phyloP scores from a whole-genome alignment of 2,329 filamentous ascomycete species.

The Claviceps africana region DNA sequence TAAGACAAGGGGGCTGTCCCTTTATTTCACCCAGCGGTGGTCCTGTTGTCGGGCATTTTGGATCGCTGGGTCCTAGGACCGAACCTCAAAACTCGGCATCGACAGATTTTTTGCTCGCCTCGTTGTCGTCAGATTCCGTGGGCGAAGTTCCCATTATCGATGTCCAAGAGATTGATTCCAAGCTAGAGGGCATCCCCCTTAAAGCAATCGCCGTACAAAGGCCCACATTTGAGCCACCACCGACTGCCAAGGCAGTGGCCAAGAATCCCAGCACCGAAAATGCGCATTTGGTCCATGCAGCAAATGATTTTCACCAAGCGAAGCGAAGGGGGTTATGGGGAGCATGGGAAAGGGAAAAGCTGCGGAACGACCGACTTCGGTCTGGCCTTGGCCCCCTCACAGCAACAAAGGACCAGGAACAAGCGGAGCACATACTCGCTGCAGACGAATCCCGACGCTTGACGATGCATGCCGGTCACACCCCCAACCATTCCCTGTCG shows the following conservation, averaged over 20 bases:
- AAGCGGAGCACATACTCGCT: conserved; percentile 30
- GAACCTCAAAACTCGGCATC: conserved; percentile 23
- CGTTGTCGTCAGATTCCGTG: conserved; percentile 16
- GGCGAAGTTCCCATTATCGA: conserved; percentile 36
- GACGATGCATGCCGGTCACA: conserved; percentile 50
- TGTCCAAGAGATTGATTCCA: conserved; percentile 42
- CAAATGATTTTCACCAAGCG: background rate
- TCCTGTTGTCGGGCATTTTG: conserved; percentile 23
- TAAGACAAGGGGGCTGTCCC: conserved; percentile 15
- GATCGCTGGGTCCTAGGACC: conserved; percentile 31
- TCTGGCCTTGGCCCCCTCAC: conserved; percentile 2
- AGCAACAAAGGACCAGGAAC: conserved; percentile 22
- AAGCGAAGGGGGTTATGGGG: background rate
- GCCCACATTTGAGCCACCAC: conserved; percentile 28
- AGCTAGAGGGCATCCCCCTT: conserved; percentile 45
- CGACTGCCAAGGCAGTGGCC: conserved; percentile 16
- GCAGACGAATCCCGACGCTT: conserved; percentile 37
- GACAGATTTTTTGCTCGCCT: conserved; percentile 21
- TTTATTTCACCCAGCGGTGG: conserved; percentile 20
- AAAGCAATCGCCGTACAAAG: conserved; percentile 39
- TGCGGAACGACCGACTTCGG: conserved; percentile 4
- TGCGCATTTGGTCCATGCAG: conserved; percentile 14
- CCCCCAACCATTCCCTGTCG: conserved; percentile 45
- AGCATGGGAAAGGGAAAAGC: conserved; percentile 2
- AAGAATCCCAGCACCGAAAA: conserved; percentile 15